Conservation (phyloP, 495 filamentous ascomycete species). For the Parathielavia hyrcaniae region DNA sequence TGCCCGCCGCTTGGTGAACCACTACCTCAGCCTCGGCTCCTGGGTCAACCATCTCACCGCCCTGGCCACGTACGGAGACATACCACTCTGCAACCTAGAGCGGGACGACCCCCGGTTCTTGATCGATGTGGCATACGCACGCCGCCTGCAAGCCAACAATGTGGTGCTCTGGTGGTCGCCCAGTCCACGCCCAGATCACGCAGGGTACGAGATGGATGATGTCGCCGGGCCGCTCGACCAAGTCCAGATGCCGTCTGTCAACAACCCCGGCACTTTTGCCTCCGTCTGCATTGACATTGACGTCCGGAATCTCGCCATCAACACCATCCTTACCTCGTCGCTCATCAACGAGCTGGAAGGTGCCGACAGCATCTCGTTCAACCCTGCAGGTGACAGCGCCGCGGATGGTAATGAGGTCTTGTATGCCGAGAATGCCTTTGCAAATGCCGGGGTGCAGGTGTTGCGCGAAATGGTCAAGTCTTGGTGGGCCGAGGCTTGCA, state of each 20-base stretch:
- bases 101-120: constrained; percentile 87
- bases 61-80: constrained; percentile 84
- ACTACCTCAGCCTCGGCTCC: constrained; percentile 81
- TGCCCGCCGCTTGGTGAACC: constrained; percentile 74
- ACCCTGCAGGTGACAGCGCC: constrained; percentile 64
- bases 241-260: constrained; percentile 91
- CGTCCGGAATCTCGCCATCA: constrained; percentile 91
- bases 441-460: constrained; percentile 80
- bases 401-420: constrained; percentile 55
- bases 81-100: constrained; percentile 93
- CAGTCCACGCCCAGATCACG: constrained; percentile 82
- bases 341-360: constrained; percentile 97
- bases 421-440: constrained; percentile 86
- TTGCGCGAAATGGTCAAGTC: constrained; percentile 97
- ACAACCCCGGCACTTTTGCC: constrained; percentile 85
- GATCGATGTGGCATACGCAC: constrained; percentile 92
- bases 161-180: constrained; percentile 98
- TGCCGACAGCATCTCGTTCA: constrained; percentile 69
- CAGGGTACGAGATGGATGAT: constrained; percentile 92
- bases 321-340: constrained; percentile 93
- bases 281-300: constrained; percentile 96
- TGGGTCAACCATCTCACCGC: constrained; percentile 87
- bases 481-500: constrained; percentile 95
- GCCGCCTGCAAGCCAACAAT: constrained; percentile 82
- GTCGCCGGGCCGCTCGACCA: constrained; percentile 74